These are phyloP conservation scores for Jacaranda mimosifolia DNA, from an alignment of 257 asterid species.

Conservation along the genomic window DNA sequence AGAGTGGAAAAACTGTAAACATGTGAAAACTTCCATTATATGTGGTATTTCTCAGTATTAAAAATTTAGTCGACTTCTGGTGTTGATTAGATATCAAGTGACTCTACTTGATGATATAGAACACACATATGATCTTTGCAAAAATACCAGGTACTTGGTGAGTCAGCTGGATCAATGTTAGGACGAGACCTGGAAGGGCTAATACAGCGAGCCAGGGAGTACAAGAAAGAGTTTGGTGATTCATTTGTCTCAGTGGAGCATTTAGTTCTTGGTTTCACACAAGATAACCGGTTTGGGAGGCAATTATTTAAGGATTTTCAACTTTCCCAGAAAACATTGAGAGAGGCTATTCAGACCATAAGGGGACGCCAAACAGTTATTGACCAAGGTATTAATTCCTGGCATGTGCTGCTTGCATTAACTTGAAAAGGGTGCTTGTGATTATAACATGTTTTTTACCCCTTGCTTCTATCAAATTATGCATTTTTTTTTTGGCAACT, in stretches of 20 bases:
- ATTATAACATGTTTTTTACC: background rate
- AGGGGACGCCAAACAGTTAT: conserved; percentile 93
- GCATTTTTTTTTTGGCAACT: background rate
- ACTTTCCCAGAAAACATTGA: conserved; percentile 60
- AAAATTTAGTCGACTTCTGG: background rate
- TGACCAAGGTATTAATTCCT: conserved; percentile 75
- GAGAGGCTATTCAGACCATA: conserved; percentile 79
- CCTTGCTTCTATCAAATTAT: background rate
- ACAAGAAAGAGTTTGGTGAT: conserved; percentile 87
- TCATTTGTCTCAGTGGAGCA: conserved; percentile 94
- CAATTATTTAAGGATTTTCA: conserved; percentile 79
- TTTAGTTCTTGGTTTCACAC: conserved; percentile 80
- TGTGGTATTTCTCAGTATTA: conserved; percentile 13
- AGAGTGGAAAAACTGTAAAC: background rate
- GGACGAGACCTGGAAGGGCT: conserved; percentile 89
- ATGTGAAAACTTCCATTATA: background rate
- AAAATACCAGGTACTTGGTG: conserved; percentile 76
- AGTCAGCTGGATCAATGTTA: conserved; percentile 85
- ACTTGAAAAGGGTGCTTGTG: background rate
- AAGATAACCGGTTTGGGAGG: conserved; percentile 87
- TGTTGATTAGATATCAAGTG: background rate
- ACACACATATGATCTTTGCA: background rate
- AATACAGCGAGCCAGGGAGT: conserved; percentile 86
- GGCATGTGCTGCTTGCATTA: background rate
- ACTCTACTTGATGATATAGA: conserved; percentile 24